These are phyloP conservation scores for Diddensiella caesifluorescens DNA, from an alignment of 805 yeast species.

Conservation along the genomic window DNA sequence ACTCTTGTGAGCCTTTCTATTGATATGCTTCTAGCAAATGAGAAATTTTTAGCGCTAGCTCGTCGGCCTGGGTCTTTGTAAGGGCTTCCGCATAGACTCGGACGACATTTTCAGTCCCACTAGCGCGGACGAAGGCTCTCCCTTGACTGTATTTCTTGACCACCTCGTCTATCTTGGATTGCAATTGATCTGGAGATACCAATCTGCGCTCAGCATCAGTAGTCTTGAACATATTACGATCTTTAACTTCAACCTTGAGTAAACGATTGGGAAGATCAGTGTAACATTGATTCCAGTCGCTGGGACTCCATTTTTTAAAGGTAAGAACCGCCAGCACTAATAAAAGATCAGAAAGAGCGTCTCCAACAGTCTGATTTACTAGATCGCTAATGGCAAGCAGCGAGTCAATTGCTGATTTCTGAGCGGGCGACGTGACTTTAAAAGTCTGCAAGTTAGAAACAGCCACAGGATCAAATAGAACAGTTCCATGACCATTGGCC, in stretches of 20 bases:
- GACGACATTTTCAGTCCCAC: conserved; percentile 97
- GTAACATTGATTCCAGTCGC: conserved; percentile 71
- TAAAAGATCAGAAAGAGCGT: conserved; percentile 88
- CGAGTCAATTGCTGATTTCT: conserved; percentile 46
- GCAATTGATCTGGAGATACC: conserved; percentile 72
- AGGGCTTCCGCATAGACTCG: conserved; percentile 90
- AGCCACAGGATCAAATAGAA: conserved; percentile 60
- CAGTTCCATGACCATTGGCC: conserved; percentile 99
- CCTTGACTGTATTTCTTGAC: conserved; percentile 56
- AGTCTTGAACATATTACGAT: conserved; percentile 72
- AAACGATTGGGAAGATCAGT: conserved; percentile 82
- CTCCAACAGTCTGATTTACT: conserved; percentile 97
- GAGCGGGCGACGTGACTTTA: conserved; percentile 40
- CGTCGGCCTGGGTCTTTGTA: conserved; percentile 43
- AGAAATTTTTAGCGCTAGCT: conserved; percentile 32
- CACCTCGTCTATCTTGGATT: conserved; percentile 58
- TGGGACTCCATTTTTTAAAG: conserved; percentile 53
- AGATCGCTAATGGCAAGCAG: conserved; percentile 59
- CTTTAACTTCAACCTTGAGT: conserved; percentile 75
- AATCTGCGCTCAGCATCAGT: conserved; percentile 86
- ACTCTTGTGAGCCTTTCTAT: conserved; percentile 6
- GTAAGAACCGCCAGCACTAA: conserved; percentile 63
- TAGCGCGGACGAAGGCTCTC: conserved; percentile 90
- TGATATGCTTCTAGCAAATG: conserved; percentile 19
- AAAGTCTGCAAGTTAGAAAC: conserved; percentile 35